Conservation (phyloP, 805 yeast genomes). For the Nakazawaea wickerhamii region DNA sequence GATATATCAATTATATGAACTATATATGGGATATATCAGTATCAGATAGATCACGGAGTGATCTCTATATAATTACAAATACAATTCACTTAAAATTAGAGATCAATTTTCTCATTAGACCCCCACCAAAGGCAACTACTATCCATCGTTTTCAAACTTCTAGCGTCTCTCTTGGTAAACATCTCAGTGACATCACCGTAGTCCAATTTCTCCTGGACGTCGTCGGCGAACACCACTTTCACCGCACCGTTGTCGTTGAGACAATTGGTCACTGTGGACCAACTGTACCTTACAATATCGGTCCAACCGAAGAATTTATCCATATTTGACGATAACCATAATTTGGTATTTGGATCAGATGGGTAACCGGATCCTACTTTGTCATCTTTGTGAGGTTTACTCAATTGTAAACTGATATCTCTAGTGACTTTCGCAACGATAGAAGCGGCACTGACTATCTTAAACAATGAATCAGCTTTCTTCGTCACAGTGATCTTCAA, state of each 20-base stretch:
- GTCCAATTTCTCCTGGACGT: slow-evolving; percentile 21
- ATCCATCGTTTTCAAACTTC: slow-evolving; percentile 5
- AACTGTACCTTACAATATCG: slow-evolving; percentile 70
- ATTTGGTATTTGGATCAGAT: slow-evolving; percentile 79
- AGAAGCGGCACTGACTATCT: slow-evolving; percentile 91
- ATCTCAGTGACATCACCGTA: slow-evolving; percentile 8
- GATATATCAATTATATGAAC: too few species aligned
- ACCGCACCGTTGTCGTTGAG: slow-evolving; percentile 48
- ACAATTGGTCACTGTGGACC: slow-evolving; percentile 88
- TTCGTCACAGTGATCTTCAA: slow-evolving; percentile 78
- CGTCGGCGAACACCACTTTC: slow-evolving; percentile 59
- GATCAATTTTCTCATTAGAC: slow-evolving; percentile 3
- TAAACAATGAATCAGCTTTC: slow-evolving; percentile 90
- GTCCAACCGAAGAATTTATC: slow-evolving; percentile 87
- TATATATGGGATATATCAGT: not conserved
- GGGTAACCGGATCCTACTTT: slow-evolving; percentile 92
- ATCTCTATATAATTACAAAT: not conserved
- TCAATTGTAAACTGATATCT: slow-evolving; percentile 51
- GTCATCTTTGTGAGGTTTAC: slow-evolving; percentile 25
- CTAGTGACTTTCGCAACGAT: slow-evolving; percentile 96
- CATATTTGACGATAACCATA: slow-evolving; percentile 61
- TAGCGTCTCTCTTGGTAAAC: slow-evolving; percentile 7
- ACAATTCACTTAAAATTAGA: slow-evolving; percentile 1
- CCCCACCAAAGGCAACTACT: slow-evolving; percentile 15
- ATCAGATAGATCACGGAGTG: not conserved